These are phyloP conservation scores for Pholiota conissans DNA, from an alignment of 768 basidiomycete species.

Conservation along the genomic window DNA sequence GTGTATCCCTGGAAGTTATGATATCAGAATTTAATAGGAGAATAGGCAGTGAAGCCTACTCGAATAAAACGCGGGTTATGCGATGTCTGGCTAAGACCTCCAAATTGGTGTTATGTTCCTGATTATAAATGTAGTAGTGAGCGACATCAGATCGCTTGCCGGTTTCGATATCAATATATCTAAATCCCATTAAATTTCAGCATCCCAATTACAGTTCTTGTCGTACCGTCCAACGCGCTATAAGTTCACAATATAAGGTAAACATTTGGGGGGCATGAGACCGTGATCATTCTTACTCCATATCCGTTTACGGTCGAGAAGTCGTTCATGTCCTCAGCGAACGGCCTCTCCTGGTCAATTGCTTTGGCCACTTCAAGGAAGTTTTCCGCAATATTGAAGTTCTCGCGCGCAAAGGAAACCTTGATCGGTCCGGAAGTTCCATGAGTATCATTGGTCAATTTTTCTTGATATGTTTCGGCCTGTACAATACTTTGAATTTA, in stretches of 20 bases:
- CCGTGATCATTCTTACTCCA: background rate
- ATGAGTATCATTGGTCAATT: conserved; percentile 34
- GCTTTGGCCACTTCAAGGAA: conserved; percentile 44
- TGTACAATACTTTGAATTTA: conserved; percentile 11
- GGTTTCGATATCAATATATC: conserved; percentile 52
- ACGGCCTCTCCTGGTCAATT: conserved; percentile 48
- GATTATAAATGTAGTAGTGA: conserved; percentile 49
- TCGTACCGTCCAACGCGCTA: background rate
- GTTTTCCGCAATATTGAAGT: conserved; percentile 43
- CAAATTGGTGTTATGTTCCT: conserved; percentile 36
- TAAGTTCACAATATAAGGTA: background rate
- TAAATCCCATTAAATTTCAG: too few species aligned
- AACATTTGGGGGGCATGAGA: background rate
- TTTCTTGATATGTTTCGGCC: conserved; percentile 41
- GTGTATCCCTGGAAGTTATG: conserved; percentile 28
- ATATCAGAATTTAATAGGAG: too few species aligned
- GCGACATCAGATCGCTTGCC: conserved; percentile 60
- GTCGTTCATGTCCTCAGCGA: conserved; percentile 48
- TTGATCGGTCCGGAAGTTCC: conserved; percentile 52
- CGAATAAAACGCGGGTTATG: conserved; percentile 46
- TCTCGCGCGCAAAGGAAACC: conserved; percentile 40
- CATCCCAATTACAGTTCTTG: background rate
- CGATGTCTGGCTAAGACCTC: conserved; percentile 34
- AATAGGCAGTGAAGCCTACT: conserved; percentile 39
- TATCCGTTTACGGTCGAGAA: conserved; percentile 20